Evolutionary conservation across 192 early-diverging fungal genomes (phyloP).

Genomic region (Gigaspora rosea): DNA sequence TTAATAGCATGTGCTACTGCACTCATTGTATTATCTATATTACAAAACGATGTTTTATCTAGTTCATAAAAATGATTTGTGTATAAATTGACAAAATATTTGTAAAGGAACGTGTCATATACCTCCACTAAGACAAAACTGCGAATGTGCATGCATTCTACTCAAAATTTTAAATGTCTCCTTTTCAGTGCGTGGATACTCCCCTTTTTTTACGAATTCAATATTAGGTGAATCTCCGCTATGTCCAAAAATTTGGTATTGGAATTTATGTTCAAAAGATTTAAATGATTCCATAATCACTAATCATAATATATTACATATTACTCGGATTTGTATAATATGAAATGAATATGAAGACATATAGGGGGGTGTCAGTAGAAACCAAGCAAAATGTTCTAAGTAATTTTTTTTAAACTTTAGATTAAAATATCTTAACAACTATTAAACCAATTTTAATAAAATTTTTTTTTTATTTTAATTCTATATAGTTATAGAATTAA

Average conservation of each 20-base stretch:
- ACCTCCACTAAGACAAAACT: conserved; percentile 76
- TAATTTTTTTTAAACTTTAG: too few species aligned
- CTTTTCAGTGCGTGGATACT: conserved; percentile 80
- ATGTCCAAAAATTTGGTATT: conserved; percentile 76
- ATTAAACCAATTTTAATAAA: too few species aligned
- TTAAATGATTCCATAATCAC: conserved; percentile 77
- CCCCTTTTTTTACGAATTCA: conserved; percentile 67
- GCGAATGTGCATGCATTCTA: conserved; percentile 76
- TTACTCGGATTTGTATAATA: background rate
- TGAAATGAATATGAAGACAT: background rate
- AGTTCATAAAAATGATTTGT: conserved; percentile 2
- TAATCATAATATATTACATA: background rate
- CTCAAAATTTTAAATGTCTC: conserved; percentile 67
- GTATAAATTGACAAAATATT: background rate
- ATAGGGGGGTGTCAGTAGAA: too few species aligned
- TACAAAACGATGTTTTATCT: background rate
- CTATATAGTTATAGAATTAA: too few species aligned
- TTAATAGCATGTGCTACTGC: conserved; percentile 66
- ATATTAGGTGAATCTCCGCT: conserved; percentile 75
- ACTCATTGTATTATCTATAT: conserved; percentile 69
- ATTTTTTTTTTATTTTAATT: background rate
- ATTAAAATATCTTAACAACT: too few species aligned
- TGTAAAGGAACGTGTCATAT: background rate
- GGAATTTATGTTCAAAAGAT: conserved; percentile 77
- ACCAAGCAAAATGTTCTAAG: too few species aligned